Evolutionary conservation across 805 yeast species (phyloP).

Genomic region (Zygosaccharomyces rouxii): DNA sequence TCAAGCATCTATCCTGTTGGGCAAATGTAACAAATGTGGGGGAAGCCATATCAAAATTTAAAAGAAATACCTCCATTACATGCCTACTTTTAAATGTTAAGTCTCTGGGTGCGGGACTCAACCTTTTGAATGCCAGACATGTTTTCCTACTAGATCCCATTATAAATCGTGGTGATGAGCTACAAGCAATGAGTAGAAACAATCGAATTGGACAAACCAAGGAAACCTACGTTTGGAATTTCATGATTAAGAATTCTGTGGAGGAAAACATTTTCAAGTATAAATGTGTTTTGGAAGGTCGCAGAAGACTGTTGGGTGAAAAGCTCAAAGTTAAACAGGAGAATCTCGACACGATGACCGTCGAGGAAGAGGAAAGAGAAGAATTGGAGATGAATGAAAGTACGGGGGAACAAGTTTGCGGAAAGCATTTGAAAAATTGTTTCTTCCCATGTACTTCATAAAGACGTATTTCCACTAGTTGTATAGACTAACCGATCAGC

Average conservation of each 20-base stretch:
- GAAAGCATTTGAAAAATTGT: slow-evolving; percentile 32
- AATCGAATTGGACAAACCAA: slow-evolving; percentile 87
- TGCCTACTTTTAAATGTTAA: slow-evolving; percentile 83
- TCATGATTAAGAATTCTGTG: slow-evolving; percentile 75
- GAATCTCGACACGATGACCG: slow-evolving; percentile 6
- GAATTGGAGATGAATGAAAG: slow-evolving; percentile 27
- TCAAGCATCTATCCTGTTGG: slow-evolving; percentile 39
- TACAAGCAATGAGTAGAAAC: slow-evolving; percentile 88
- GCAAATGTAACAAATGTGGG: slow-evolving; percentile 44
- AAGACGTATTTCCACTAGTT: neutral
- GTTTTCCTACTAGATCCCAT: slow-evolving; percentile 91
- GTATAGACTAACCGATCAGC: neutral
- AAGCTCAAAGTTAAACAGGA: slow-evolving; percentile 3
- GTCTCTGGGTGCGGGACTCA: slow-evolving; percentile 86
- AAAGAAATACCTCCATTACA: slow-evolving; percentile 56
- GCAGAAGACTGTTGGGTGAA: slow-evolving; percentile 11
- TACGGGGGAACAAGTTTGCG: slow-evolving; percentile 28
- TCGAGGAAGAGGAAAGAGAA: slow-evolving; percentile 18
- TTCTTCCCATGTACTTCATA: slow-evolving; percentile 18
- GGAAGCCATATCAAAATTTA: slow-evolving; percentile 47
- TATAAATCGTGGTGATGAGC: slow-evolving; percentile 77
- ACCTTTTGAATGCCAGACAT: slow-evolving; percentile 87
- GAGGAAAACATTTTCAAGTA: slow-evolving; percentile 74
- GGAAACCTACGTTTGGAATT: slow-evolving; percentile 88
- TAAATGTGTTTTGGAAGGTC: slow-evolving; percentile 28